Evolutionary conservation across 202 grass and related monocot species (phyloP).

Genomic region (Digitaria exilis): DNA sequence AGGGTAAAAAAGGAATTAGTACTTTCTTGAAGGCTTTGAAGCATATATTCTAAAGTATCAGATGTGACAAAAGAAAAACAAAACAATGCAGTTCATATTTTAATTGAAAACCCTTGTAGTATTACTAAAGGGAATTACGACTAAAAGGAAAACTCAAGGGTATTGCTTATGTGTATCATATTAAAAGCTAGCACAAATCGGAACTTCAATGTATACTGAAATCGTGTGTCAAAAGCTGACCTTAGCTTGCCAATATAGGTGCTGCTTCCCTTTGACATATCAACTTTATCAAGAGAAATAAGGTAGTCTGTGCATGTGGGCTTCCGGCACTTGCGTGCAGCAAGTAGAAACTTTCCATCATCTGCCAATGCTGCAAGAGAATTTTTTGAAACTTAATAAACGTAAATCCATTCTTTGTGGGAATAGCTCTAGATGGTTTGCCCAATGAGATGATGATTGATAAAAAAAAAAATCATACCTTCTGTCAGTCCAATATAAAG

Average conservation of each 20-base stretch:
- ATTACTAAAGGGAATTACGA: background rate
- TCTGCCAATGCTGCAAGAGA: constrained; percentile 69
- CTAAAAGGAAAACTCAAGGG: background rate
- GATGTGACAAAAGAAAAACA: background rate
- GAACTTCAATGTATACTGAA: constrained; percentile 13
- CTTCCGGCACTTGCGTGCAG: constrained; percentile 83
- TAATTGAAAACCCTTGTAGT: constrained; percentile 5
- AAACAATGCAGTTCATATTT: background rate
- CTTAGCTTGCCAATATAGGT: constrained; percentile 96
- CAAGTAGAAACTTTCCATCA: constrained; percentile 91
- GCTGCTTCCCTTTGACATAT: constrained; percentile 79
- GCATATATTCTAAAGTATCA: background rate
- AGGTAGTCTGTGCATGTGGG: constrained; percentile 91
- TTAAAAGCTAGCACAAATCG: background rate
- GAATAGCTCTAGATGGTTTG: background rate
- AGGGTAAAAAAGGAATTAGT: background rate
- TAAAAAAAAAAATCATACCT: constrained; percentile 62
- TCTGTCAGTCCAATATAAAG: constrained; percentile 88
- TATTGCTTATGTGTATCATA: background rate
- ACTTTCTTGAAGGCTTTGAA: background rate
- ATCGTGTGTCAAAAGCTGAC: constrained; percentile 43
- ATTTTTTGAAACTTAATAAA: constrained; percentile 12
- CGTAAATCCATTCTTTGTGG: background rate
- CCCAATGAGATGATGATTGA: background rate
- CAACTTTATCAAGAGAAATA: constrained; percentile 71